A percentile compares a stretch with the other conserved stretches of the same genome.
phyloP scores from a whole-genome alignment of 345 rosid genomes.

The Rhodomyrtus tomentosa region DNA sequence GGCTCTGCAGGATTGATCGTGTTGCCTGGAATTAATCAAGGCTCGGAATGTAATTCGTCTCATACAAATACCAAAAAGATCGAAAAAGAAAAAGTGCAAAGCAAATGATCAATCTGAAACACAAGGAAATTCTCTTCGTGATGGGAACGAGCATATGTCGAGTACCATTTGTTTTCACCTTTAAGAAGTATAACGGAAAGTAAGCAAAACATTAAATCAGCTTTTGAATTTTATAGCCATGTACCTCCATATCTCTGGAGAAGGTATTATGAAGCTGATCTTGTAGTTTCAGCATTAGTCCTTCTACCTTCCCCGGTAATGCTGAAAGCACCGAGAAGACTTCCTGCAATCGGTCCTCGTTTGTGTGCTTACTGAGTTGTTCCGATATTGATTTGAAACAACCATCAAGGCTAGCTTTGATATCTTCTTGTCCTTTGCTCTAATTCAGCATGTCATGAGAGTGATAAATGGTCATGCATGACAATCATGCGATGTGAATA shows the following conservation, averaged over 20 bases:
- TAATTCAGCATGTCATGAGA: conserved; percentile 21
- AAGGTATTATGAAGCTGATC: conserved; percentile 38
- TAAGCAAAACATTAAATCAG: not conserved
- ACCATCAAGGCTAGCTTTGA: conserved; percentile 43
- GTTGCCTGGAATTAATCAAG: conserved; percentile 22
- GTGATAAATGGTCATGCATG: conserved; percentile 3
- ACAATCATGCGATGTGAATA: not conserved
- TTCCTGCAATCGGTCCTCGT: conserved; percentile 39
- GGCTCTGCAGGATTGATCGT: conserved; percentile 18
- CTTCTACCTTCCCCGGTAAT: conserved; percentile 51
- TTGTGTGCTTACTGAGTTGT: conserved; percentile 32
- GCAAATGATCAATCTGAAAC: not conserved
- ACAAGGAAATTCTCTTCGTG: not conserved
- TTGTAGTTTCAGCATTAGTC: conserved; percentile 34
- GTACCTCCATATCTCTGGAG: conserved; percentile 51
- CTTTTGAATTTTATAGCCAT: not conserved
- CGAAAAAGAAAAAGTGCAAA: not conserved
- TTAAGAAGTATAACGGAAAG: not conserved
- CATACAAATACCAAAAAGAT: not conserved
- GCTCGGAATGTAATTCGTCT: not conserved
- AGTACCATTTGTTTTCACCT: not conserved
- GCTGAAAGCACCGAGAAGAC: conserved; percentile 32
- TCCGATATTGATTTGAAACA: conserved; percentile 57
- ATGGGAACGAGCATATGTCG: not conserved
- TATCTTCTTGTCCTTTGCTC: conserved; percentile 57